Conservation (phyloP, 2,329 filamentous ascomycete species). For the Epichloe aotearoae region DNA sequence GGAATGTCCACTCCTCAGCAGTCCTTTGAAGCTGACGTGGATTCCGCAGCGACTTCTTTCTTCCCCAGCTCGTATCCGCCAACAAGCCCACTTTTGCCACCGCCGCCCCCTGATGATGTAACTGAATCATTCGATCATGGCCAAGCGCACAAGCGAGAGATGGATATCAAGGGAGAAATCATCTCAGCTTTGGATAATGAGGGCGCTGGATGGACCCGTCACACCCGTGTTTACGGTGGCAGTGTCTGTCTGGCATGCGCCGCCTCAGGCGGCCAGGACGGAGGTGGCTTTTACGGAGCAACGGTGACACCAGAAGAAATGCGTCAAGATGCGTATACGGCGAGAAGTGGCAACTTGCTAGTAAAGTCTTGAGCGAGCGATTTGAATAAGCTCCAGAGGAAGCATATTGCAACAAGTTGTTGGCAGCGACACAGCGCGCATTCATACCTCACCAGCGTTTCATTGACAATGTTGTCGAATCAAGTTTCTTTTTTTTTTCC, state of each 20-base stretch:
- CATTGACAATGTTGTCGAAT: background rate
- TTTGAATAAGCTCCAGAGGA: background rate
- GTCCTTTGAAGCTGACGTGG: constrained; percentile 11
- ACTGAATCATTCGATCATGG: constrained; percentile 11
- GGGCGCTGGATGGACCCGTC: constrained; percentile 40
- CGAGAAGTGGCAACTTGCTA: background rate
- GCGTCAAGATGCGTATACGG: constrained; percentile 18
- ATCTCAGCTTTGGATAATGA: constrained; percentile 33
- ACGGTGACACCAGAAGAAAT: constrained; percentile 40
- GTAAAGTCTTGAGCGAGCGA: background rate
- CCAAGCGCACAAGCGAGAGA: constrained; percentile 17
- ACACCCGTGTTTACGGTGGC: constrained; percentile 46
- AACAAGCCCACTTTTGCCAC: constrained; percentile 32
- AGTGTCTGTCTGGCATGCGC: constrained; percentile 43
- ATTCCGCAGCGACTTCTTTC: constrained; percentile 20
- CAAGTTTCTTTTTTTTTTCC: background rate
- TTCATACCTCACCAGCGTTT: background rate
- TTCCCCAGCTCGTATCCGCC: constrained; percentile 38
- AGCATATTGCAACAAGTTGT: background rate
- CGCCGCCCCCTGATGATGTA: constrained; percentile 25
- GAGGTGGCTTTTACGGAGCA: constrained; percentile 39
- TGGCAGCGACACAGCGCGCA: background rate
- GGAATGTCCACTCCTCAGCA: constrained; percentile 16
- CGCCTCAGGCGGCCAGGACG: constrained; percentile 30
- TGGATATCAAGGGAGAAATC: constrained; percentile 36